Conservation (phyloP, 2,329 filamentous ascomycete species). For the Hirsutella rhossiliensis region DNA sequence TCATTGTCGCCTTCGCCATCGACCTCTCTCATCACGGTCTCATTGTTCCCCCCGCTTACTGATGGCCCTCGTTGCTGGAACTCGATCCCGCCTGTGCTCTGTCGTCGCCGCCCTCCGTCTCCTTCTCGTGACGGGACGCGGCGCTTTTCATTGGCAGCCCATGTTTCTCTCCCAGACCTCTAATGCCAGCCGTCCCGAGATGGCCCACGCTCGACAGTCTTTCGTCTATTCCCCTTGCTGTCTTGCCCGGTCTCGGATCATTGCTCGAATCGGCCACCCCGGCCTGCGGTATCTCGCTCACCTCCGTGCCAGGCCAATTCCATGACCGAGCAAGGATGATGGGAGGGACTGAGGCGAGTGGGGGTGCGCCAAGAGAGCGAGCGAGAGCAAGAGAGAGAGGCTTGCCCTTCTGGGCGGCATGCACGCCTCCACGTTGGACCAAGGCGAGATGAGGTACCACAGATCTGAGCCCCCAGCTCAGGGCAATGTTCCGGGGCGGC, state of each 20-base stretch:
- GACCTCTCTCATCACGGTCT: neutral
- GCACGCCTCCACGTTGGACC: conserved; percentile 13
- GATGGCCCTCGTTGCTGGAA: neutral
- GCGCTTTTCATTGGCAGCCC: neutral
- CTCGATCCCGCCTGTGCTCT: neutral
- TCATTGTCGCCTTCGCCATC: neutral
- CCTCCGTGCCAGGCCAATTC: conserved; percentile 5
- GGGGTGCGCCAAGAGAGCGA: neutral
- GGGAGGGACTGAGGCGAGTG: neutral
- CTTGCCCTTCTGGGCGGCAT: conserved; percentile 1
- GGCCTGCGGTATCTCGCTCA: conserved; percentile 2
- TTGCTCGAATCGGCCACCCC: conserved; percentile 7
- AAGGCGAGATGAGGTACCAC: conserved; percentile 27
- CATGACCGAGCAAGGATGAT: neutral
- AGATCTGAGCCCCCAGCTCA: conserved; percentile 23
- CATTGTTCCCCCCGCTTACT: neutral
- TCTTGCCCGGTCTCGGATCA: conserved; percentile 13
- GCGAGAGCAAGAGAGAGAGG: neutral
- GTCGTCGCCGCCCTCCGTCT: neutral
- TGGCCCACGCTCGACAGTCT: neutral
- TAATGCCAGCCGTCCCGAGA: neutral
- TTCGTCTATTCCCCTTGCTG: conserved; percentile 6
- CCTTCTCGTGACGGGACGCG: neutral
- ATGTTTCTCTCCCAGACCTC: neutral
- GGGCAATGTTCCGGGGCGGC: conserved; percentile 20